A percentile compares a stretch with the other conserved stretches of the same genome.
phyloP scores from a whole-genome alignment of 768 basidiomycete genomes.

The Mycena capillaripes region DNA sequence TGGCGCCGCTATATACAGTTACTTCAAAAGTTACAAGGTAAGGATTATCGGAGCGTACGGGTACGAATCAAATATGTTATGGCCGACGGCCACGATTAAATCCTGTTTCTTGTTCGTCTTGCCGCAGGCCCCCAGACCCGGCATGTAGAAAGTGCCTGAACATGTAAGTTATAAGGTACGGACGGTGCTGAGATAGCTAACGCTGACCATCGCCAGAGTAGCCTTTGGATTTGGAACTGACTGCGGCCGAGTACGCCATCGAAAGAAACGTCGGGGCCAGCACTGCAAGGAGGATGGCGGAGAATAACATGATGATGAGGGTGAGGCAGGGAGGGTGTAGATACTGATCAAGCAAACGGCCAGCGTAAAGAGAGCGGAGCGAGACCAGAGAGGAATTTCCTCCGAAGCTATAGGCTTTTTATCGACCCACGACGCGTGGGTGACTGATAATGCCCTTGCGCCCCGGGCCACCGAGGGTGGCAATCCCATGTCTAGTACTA shows the following conservation, averaged over 20 bases:
- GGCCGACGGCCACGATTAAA: constrained; percentile 42
- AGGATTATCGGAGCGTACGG: constrained; percentile 5
- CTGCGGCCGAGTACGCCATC: no score
- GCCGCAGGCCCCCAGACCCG: constrained; percentile 44
- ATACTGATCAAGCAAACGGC: no score
- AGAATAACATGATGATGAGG: not conserved
- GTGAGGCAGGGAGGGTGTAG: not conserved
- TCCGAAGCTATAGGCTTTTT: not conserved
- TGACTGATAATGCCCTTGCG: no score
- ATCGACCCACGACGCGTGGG: no score
- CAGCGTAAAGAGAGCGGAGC: not conserved
- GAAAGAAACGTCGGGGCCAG: not conserved
- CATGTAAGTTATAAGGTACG: no score
- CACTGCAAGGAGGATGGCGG: not conserved
- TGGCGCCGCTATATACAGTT: constrained; percentile 23
- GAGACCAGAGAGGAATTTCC: not conserved
- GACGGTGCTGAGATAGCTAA: not conserved
- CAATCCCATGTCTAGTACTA: no score
- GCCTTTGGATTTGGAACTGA: not conserved
- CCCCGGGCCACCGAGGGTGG: no score
- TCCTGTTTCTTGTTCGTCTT: constrained; percentile 34
- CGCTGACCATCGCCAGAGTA: constrained; percentile 13
- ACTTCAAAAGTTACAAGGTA: no score
- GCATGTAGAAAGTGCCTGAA: constrained; percentile 36
- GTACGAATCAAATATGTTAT: constrained; percentile 39